Evolutionary conservation across 192 early-diverging fungal genomes (phyloP).

Genomic region (Thamnidium elegans): DNA sequence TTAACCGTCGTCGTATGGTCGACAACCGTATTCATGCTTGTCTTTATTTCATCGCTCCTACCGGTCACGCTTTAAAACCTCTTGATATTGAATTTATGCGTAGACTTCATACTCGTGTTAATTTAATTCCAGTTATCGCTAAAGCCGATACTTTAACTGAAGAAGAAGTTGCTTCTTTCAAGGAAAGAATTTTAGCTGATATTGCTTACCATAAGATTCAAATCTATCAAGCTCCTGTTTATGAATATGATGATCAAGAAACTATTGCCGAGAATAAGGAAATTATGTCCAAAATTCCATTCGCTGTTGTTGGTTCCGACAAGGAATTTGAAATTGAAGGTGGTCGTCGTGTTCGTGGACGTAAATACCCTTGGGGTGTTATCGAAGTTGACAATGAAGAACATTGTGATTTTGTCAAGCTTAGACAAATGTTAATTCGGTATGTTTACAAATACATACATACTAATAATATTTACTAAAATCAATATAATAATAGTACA

Average conservation of each 20-base stretch:
- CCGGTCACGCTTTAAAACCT: conserved; percentile 87
- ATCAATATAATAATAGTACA: conserved; percentile 49
- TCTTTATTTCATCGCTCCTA: conserved; percentile 97
- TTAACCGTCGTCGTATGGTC: conserved; percentile 83
- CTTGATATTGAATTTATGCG: conserved; percentile 97
- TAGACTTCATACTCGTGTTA: conserved; percentile 83
- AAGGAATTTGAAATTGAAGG: conserved; percentile 80
- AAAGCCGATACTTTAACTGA: conserved; percentile 90
- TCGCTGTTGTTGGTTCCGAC: conserved; percentile 93
- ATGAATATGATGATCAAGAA: conserved; percentile 82
- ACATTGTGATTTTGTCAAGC: conserved; percentile 95
- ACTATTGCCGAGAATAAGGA: conserved; percentile 77
- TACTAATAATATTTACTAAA: too few species aligned
- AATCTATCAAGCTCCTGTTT: conserved; percentile 83
- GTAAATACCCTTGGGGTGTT: conserved; percentile 90
- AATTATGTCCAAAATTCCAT: conserved; percentile 91
- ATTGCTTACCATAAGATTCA: conserved; percentile 83
- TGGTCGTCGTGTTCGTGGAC: conserved; percentile 86
- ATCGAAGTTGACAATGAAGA: conserved; percentile 97
- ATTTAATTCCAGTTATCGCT: conserved; percentile 87
- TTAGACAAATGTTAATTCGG: conserved; percentile 88
- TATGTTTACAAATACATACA: neutral
- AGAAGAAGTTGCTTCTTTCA: conserved; percentile 80
- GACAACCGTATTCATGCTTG: conserved; percentile 95
- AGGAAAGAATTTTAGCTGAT: conserved; percentile 79